phyloP scores from a whole-genome alignment of 306 rosid genomes.

The Vigna reflexopilosa region DNA sequence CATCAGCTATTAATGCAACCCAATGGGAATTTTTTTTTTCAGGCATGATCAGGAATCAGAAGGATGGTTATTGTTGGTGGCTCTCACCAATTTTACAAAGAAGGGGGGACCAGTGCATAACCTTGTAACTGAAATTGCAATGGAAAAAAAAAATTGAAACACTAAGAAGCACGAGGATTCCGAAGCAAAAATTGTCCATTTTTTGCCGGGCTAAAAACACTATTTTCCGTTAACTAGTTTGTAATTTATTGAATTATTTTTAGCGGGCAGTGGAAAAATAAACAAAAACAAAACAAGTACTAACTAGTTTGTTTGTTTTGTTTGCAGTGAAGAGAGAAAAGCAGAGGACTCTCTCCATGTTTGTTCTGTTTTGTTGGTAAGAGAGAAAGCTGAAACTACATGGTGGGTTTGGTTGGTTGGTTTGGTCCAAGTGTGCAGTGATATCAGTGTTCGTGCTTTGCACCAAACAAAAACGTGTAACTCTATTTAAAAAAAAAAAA shows the following conservation, averaged over 20 bases:
- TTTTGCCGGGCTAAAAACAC: neutral
- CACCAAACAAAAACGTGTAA: conserved; percentile 33
- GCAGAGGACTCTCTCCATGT: conserved; percentile 24
- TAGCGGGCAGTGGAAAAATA: conserved; percentile 11
- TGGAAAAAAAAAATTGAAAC: neutral
- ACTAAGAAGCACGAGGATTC: neutral
- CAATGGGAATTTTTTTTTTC: neutral
- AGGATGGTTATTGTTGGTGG: conserved; percentile 38
- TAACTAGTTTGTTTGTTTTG: conserved; percentile 8
- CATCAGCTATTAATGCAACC: conserved; percentile 46
- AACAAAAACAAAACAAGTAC: neutral
- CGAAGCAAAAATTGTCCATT: neutral
- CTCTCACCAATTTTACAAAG: conserved; percentile 5
- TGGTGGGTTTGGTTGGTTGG: conserved; percentile 14
- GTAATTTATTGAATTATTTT: neutral
- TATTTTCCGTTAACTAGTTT: neutral
- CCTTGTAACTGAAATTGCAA: conserved; percentile 9
- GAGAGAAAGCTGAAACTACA: conserved; percentile 70
- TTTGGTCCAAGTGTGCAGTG: conserved; percentile 44
- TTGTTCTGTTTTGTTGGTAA: conserved; percentile 52
- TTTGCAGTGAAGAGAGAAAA: conserved; percentile 49
- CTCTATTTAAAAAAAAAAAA: neutral
- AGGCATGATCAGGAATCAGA: conserved; percentile 2
- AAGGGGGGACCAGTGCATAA: conserved; percentile 21
- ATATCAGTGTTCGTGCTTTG: conserved; percentile 43